Conservation (phyloP, 345 rosid genomes). For the Iberis pinnata region DNA sequence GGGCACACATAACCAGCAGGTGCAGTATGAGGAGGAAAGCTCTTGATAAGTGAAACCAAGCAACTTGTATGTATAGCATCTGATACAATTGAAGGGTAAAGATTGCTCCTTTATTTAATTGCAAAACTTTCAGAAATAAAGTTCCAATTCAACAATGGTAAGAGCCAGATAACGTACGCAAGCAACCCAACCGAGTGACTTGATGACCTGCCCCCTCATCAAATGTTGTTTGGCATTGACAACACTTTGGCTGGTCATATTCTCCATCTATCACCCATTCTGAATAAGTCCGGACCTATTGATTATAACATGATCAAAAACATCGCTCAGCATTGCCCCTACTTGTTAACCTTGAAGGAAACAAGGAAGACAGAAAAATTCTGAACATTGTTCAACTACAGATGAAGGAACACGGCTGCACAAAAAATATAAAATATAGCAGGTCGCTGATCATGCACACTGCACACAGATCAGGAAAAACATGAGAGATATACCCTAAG, state of each 20-base stretch:
- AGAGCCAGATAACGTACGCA: slow-evolving; percentile 60
- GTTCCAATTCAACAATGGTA: slow-evolving; percentile 14
- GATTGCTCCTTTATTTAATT: background rate
- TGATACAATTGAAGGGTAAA: slow-evolving; percentile 30
- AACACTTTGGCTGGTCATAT: slow-evolving; percentile 96
- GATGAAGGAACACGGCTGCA: background rate
- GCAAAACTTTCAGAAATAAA: background rate
- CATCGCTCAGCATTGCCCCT: slow-evolving; percentile 10
- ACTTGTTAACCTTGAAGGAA: background rate
- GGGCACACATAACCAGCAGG: slow-evolving; percentile 96
- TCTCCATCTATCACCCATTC: slow-evolving; percentile 99
- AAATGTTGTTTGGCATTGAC: slow-evolving; percentile 64
- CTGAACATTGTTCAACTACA: background rate
- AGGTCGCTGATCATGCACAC: slow-evolving; percentile 1
- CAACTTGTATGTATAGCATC: slow-evolving; percentile 90
- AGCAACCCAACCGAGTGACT: slow-evolving; percentile 93
- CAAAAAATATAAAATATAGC: background rate
- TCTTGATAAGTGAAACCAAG: slow-evolving; percentile 68
- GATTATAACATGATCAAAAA: slow-evolving; percentile 14
- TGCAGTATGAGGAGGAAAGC: slow-evolving; percentile 92
- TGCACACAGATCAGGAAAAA: background rate
- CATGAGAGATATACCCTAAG: background rate
- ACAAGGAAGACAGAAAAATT: background rate
- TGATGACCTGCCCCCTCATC: slow-evolving; percentile 58
- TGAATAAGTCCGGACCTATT: slow-evolving; percentile 87